Evolutionary conservation across 169 alveolate genomes (phyloP), one percentile per base, ranked within the genome.

Genomic region (Eimeria nieschulzi): DNA sequence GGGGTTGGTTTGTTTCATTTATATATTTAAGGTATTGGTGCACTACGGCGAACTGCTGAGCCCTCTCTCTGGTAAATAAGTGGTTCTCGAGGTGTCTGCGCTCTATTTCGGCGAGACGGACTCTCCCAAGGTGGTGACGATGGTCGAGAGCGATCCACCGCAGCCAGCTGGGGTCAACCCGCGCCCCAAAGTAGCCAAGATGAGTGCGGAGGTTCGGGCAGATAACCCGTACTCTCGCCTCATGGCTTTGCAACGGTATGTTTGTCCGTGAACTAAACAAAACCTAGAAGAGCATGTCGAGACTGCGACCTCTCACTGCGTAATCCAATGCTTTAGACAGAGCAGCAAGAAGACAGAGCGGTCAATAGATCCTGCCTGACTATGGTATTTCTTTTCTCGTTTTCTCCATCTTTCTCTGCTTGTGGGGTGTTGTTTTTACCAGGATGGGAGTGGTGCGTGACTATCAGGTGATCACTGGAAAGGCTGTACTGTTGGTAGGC

Each of bases 371-470:
- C 46, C 46, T 33, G 46, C 46, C 46, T 33, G 46, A 1, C 46
- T 33, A 33, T 33, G 46, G 46, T 33, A 33, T 33, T 33, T 33
- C 46, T 33, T 33, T 3, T 33, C 3, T 33, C 46, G 46, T 33
- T 83, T 13, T 53, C n/a, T 55, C n/a, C 75, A 53, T 63, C 25
- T n/a, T 15, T n/a, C 61, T 56, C 51, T 55, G 26, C 72, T 23
- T 15, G 25, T 39, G 71, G 9, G 54, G 87, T 25, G 15, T 33
- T 54, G 64, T 55, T 7, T 7, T 54, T 13, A 46, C 21, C 82
- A 96, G 98, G 90, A 98, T 98, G 99, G 99, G 99, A 59, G 98
- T 98, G 46, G 99, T 98, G 21, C 93, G 96, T 54, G 97, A 98
- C 92, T 98, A 97, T 94, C 96, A 95, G 88, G 85, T 93, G 17